Base-by-base conservation (phyloP, 1,284 basidiomycete species). In the Porodaedalea pini region DNA sequence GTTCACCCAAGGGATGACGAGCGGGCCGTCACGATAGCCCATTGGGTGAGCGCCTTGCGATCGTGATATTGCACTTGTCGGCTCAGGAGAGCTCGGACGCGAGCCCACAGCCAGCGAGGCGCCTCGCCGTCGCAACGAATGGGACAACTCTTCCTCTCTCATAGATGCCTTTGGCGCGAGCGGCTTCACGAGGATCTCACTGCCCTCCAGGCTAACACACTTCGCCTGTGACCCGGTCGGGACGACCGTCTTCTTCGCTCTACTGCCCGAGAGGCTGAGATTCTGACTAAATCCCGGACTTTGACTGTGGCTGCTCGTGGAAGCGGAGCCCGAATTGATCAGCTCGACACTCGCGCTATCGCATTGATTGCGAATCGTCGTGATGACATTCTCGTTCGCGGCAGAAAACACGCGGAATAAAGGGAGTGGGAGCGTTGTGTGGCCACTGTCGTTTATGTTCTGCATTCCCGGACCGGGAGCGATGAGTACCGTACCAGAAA, bases 341-440 rank as follows among this genome's bases (percentile, higher is more conserved):
- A 90, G 78, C 59, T 86, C 83, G 3, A 90, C 70, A 10, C 68
- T 73, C 8, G 73, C 66, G 21, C 70, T 71, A 17, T 79, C 76
- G 2, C 78, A 71, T 59, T 83, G 82, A 64, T 87, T 86, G 25
- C 78, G 78, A 48, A 88, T 71, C 15, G 77, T 71, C 27, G 78
- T 81, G 4, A 79, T 73, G 11, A 78, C 77, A 15, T 75, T 72
- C 67, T 89, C 85, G 10, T 73, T 70, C 63, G 88, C 83, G 3
- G 84, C 79, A 6, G 82, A 79, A 27, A 86, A 76, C 13, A 90
- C 77, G 7, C 78, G 81, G 66, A 90, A 88, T n/a, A 78, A 76
- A 1, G 88, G 88, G 15, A 90, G 66, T 32, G 78, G 69, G 51
- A 88, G 70, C 8, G 81, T 76, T 36, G 56, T 44, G 34, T 66